These are phyloP conservation scores for Sporothrix sp. DNA, from an alignment of 2,329 filamentous ascomycete species.

Conservation along the genomic window DNA sequence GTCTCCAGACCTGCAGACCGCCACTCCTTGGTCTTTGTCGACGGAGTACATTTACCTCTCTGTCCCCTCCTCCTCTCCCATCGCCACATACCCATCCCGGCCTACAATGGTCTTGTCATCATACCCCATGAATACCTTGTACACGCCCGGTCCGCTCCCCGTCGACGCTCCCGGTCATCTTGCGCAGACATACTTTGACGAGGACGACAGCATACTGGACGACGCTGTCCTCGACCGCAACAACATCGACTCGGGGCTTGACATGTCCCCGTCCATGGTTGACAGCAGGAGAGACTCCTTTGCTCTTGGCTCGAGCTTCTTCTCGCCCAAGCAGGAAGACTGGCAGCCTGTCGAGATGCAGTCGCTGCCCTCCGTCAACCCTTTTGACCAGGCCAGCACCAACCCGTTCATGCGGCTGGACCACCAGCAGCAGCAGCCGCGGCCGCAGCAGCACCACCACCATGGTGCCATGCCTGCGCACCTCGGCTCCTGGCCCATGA, in stretches of 20 bases:
- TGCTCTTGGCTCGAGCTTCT: conserved; percentile 46
- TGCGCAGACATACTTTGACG: conserved; percentile 46
- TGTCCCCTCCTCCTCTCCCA: neutral
- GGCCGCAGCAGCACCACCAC: conserved; percentile 30
- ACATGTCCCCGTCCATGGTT: conserved; percentile 54
- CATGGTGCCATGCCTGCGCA: conserved; percentile 29
- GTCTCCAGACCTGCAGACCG: conserved; percentile 1
- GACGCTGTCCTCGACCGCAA: conserved; percentile 51
- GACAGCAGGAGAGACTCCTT: conserved; percentile 56
- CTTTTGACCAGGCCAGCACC: conserved; percentile 48
- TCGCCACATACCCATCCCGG: conserved; percentile 9
- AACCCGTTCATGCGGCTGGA: conserved; percentile 60
- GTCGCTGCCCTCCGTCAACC: conserved; percentile 52
- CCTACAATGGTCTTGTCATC: conserved; percentile 42
- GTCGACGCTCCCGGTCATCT: conserved; percentile 40
- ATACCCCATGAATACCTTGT: conserved; percentile 43
- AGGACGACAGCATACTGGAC: conserved; percentile 51
- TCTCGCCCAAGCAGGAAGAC: conserved; percentile 56
- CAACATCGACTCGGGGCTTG: conserved; percentile 50
- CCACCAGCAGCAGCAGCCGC: conserved; percentile 35
- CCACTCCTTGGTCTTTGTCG: neutral
- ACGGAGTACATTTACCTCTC: neutral
- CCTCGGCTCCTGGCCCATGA: conserved; percentile 49
- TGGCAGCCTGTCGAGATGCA: conserved; percentile 59
- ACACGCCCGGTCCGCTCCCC: conserved; percentile 39